Conservation (phyloP, 2,329 filamentous ascomycete species). For the Fusarium sp. region DNA sequence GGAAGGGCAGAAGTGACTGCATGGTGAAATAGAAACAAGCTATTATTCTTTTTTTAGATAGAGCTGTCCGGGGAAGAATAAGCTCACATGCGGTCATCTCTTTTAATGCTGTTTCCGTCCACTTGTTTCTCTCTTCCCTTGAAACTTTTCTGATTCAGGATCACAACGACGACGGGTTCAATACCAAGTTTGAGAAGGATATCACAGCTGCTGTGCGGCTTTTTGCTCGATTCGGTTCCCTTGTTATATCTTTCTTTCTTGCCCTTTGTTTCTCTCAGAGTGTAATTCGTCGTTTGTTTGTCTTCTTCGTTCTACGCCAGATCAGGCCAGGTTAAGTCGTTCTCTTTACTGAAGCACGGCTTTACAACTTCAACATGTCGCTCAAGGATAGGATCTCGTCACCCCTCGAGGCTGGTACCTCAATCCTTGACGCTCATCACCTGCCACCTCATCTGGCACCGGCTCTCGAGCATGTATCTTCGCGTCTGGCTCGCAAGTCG, state of each 20-base stretch:
- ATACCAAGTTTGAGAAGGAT: constrained; percentile 28
- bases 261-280: constrained; percentile 5
- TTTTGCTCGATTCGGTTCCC: constrained; percentile 12
- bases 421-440: constrained; percentile 68
- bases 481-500: constrained; percentile 65
- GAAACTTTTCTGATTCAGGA: constrained; percentile 21
- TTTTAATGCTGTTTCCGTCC: constrained; percentile 29
- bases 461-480: constrained; percentile 70
- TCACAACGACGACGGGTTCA: constrained; percentile 21
- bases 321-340: constrained; percentile 7
- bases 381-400: constrained; percentile 71
- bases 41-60: constrained; percentile 34
- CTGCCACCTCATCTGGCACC: constrained; percentile 67
- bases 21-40: constrained; percentile 35
- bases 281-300: constrained; percentile 11
- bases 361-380: constrained; percentile 51
- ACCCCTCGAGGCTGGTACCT: constrained; percentile 72
- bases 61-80: constrained; percentile 26
- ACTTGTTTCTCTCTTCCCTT: constrained; percentile 2
- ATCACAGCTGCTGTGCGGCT: constrained; percentile 41
- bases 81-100: constrained; percentile 16
- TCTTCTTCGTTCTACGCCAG: constrained; percentile 7
- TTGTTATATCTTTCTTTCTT: constrained; percentile 13
- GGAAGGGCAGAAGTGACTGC: constrained; percentile 7
- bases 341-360: constrained; percentile 27